Evolutionary conservation across 441 rosid genomes (phyloP), one percentile per base, ranked within the genome.

Genomic region (Codiaeum variegatum): DNA sequence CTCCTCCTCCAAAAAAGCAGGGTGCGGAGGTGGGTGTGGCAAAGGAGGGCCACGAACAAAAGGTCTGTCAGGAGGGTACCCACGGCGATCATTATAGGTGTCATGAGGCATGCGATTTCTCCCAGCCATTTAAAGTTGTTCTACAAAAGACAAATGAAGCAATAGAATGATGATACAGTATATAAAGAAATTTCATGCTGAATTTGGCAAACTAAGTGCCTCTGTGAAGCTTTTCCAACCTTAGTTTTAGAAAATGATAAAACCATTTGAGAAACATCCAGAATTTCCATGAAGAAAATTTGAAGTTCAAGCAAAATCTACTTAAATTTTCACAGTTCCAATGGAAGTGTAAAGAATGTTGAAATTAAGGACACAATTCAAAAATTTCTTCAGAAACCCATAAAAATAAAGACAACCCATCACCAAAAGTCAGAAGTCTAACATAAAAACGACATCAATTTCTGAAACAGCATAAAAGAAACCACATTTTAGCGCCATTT

Each of bases 1-100:
- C 78, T 96, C 98, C 73, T 93, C 98, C 75, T 93, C 91, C 86
- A 96, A 74, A 70, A 93, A 71, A 67, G 87, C 92, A 71, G 89
- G 94, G 32, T 87, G 96, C 52, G 90, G 93, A 42, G 90, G 92
- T 21, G 74, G 78, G 55, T 81, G 90, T 47, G 84, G 83, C 83
- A 86, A 11, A 71, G 86, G 93, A 76, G 88, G 97, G 36, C 87
- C 99, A 34, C 88, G 88, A 21, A 85, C 68, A 71, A 78, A 91
- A 29, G 90, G 82, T 71, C 92, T 83, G 69, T 89, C 96, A 3
- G 86, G 87, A 11, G 85, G 87, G 69, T 73, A 89, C 66, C 88
- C 91, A 60, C 88, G 91, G 10, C 96, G 79, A 62, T 87, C 91
- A 72, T 81, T 85, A 77, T 81, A 88, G 55, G 76, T 70, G 28